These are phyloP conservation scores for Globisporangium takayamanum DNA, from an alignment of 352 stramenopile species.

Conservation along the genomic window DNA sequence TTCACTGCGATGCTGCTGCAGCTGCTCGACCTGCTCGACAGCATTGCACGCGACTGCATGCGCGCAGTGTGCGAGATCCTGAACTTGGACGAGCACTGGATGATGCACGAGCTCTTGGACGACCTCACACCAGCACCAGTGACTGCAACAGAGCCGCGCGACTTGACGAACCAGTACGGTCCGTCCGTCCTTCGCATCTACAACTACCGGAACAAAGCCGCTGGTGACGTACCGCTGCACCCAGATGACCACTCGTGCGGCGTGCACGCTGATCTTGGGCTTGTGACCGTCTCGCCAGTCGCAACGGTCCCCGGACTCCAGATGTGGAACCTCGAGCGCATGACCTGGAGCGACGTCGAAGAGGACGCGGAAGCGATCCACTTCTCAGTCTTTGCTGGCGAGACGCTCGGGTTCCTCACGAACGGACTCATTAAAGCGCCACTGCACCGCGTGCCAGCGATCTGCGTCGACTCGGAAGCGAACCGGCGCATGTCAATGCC, in stretches of 20 bases:
- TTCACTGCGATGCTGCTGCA: constrained; percentile 59
- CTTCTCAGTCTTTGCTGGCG: constrained; percentile 78
- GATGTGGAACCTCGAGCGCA: constrained; percentile 85
- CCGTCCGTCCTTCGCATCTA: constrained; percentile 79
- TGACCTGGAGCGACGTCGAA: constrained; percentile 76
- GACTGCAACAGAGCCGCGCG: constrained; percentile 8
- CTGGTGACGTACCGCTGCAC: constrained; percentile 19
- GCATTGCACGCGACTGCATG: constrained; percentile 71
- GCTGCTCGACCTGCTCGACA: constrained; percentile 55
- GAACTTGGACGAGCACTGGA: constrained; percentile 54
- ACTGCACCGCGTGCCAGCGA: constrained; percentile 71
- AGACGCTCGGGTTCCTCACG: constrained; percentile 68
- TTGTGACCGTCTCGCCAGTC: constrained; percentile 73
- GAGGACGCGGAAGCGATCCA: constrained; percentile 44
- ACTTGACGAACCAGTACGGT: constrained; percentile 70
- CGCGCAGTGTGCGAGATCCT: constrained; percentile 61
- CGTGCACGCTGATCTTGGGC: constrained; percentile 69
- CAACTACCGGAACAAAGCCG: constrained; percentile 75
- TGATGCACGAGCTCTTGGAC: constrained; percentile 67
- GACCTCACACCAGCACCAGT: constrained; percentile 31
- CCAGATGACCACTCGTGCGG: constrained; percentile 65
- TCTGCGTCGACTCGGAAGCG: constrained; percentile 46
- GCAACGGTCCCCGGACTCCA: constrained; percentile 70
- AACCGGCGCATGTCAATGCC: constrained; percentile 84
- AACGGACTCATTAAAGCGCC: constrained; percentile 67